Evolutionary conservation across 1,284 basidiomycete genomes (phyloP), one percentile per base, ranked within the genome.

Genomic region (Rhodotorula sp.): DNA sequence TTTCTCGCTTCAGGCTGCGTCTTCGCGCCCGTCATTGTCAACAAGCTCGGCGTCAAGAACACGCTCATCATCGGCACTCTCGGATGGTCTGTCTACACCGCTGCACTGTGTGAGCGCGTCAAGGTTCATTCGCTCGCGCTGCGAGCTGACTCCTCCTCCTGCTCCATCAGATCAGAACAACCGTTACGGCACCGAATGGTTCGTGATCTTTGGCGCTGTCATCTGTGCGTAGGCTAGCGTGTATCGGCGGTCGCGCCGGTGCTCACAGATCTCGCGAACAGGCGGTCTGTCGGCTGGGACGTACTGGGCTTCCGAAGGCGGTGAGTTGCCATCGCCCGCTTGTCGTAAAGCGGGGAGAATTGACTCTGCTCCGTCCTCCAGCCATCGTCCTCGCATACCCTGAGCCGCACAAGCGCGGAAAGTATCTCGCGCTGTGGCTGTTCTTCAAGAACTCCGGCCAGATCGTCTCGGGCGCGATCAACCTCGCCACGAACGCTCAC

Each of bases 401-500:
- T 0, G 78, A 80, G 65, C 70, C 77, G 4, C 46, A 72, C 16
- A 75, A 77, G 40, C 78, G 78, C 44, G 81, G 77, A 0, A 66
- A 74, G 0, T 79, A 79, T 70, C 68, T 81, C 20, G 77, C 77
- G 0, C 76, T 81, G 68, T 81, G 80, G 80, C 77, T 70, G 37
- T 79, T 66, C 73, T 76, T 65, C 76, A 76, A 62, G 76, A 79
- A 24, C 77, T 77, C 54, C 62, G 65, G 65, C 15, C 52, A 52
- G 47, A 58, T 80, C 34, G 66, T 81, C 13, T 79, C 79, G 1
- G 81, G 81, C 1, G 76, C 75, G 48, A 80, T 82, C 77, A 80
- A 80, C 72, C 74, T 81, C 18, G 78, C 72, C 0, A 76, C 81
- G 53, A 82, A 82, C 70, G 74, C 77, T 26, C 62, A 79, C 24